These are phyloP conservation scores for Emydomyces testavorans DNA, from an alignment of 2,329 filamentous ascomycete species.

Conservation along the genomic window DNA sequence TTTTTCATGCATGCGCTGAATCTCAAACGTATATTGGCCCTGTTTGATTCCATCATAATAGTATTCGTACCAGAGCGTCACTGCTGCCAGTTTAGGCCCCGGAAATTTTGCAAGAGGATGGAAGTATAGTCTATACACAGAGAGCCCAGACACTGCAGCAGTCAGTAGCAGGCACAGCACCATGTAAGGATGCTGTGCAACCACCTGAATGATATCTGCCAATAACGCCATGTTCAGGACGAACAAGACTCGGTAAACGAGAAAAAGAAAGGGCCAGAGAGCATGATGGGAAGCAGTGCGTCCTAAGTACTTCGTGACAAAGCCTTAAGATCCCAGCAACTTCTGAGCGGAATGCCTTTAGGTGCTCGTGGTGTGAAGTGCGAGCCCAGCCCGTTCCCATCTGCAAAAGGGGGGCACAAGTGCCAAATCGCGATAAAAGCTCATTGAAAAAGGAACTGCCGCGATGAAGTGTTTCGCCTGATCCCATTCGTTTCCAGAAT, in stretches of 20 bases:
- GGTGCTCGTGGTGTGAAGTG: no score
- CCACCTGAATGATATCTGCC: neutral
- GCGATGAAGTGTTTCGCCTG: no score
- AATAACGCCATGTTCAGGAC: neutral
- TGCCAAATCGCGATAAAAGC: no score
- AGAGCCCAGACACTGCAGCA: neutral
- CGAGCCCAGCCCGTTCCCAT: no score
- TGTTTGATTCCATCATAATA: slow-evolving; percentile 21
- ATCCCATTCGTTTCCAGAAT: neutral
- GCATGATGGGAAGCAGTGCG: neutral
- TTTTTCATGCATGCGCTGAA: slow-evolving; percentile 24
- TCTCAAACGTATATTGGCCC: slow-evolving; percentile 24
- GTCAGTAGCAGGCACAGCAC: neutral
- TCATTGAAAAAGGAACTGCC: no score
- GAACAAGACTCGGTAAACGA: neutral
- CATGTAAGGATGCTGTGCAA: slow-evolving; percentile 1
- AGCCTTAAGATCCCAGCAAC: neutral
- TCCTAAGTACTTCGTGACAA: slow-evolving; percentile 4
- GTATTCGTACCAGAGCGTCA: slow-evolving; percentile 22
- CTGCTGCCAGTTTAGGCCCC: slow-evolving; percentile 21
- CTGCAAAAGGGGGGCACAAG: no score
- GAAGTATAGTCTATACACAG: slow-evolving; percentile 20
- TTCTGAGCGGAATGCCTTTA: no score
- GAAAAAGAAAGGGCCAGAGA: neutral
- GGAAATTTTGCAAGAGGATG: slow-evolving; percentile 22